A percentile compares a stretch with the other conserved stretches of the same genome.
These are phyloP conservation scores for Radiomyces spectabilis DNA, from an alignment of 192 early-diverging fungal species.

Conservation along the genomic window DNA sequence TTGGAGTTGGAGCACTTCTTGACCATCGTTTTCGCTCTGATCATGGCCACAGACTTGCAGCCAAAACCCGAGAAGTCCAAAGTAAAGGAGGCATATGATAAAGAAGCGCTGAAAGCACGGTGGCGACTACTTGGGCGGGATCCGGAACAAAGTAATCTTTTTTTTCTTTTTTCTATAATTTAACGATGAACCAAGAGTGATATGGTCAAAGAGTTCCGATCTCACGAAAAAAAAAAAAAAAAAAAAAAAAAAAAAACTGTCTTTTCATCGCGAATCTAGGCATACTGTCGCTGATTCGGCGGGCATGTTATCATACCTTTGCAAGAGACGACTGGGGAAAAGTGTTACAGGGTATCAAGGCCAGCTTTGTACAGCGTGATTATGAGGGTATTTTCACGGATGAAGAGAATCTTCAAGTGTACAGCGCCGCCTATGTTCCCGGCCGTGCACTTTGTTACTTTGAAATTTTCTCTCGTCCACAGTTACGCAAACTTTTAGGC, in stretches of 20 bases:
- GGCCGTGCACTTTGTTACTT: constrained; percentile 82
- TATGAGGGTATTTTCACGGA: constrained; percentile 78
- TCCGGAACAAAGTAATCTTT: constrained; percentile 38
- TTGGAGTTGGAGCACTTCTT: too few species aligned
- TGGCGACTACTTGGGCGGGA: constrained; percentile 36
- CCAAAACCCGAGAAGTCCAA: neutral
- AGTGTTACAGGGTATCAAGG: constrained; percentile 71
- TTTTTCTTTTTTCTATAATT: neutral
- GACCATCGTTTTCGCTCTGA: too few species aligned
- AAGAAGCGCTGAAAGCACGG: constrained; percentile 16
- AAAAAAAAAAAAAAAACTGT: neutral
- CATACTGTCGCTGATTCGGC: constrained; percentile 57
- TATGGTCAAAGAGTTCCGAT: too few species aligned
- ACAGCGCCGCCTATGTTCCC: constrained; percentile 84
- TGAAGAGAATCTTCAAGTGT: constrained; percentile 63
- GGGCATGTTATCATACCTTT: constrained; percentile 52
- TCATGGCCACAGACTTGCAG: neutral
- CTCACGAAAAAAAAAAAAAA: neutral
- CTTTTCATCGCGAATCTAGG: constrained; percentile 22
- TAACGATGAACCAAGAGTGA: too few species aligned
- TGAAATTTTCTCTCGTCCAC: constrained; percentile 51
- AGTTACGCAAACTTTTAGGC: constrained; percentile 42
- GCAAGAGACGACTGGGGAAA: constrained; percentile 48
- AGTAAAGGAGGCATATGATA: constrained; percentile 6
- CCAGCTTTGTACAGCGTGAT: constrained; percentile 73